phyloP scores from a whole-genome alignment of 176 grass and related monocot species.

The Miscanthus lutarioriparius region DNA sequence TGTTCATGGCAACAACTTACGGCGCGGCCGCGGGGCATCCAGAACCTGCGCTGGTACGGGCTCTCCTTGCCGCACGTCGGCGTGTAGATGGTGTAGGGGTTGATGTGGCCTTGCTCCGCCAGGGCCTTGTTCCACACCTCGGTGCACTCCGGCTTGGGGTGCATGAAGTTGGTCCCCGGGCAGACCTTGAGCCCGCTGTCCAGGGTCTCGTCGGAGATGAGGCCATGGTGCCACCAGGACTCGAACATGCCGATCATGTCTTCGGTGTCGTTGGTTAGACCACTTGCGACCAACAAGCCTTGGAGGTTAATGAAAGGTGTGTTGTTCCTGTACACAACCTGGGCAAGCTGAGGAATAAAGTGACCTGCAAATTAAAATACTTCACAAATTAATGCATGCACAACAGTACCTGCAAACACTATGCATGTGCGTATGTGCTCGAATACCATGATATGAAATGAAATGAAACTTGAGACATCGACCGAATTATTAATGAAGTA shows the following conservation, averaged over 20 bases:
- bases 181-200: not conserved
- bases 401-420: too few species aligned
- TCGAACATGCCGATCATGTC: slow-evolving; percentile 27
- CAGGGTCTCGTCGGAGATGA: slow-evolving; percentile 10
- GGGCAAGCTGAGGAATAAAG: not conserved
- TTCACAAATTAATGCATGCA: too few species aligned
- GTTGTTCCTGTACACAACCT: not conserved
- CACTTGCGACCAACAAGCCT: not conserved
- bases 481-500: too few species aligned
- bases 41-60: not conserved
- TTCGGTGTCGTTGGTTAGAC: not conserved
- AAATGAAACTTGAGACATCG: too few species aligned
- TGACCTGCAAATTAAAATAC: not conserved
- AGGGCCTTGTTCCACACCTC: not conserved
- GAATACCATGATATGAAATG: too few species aligned
- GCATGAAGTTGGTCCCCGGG: not conserved
- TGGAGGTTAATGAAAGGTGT: not conserved
- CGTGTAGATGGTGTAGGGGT: not conserved
- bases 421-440: too few species aligned
- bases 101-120: not conserved
- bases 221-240: slow-evolving; percentile 37
- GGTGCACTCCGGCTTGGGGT: not conserved
- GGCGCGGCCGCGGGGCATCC: not conserved
- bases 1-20: not conserved
- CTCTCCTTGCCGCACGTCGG: not conserved